Conservation (phyloP, 345 rosid genomes). For the Syzygium aromaticum region DNA sequence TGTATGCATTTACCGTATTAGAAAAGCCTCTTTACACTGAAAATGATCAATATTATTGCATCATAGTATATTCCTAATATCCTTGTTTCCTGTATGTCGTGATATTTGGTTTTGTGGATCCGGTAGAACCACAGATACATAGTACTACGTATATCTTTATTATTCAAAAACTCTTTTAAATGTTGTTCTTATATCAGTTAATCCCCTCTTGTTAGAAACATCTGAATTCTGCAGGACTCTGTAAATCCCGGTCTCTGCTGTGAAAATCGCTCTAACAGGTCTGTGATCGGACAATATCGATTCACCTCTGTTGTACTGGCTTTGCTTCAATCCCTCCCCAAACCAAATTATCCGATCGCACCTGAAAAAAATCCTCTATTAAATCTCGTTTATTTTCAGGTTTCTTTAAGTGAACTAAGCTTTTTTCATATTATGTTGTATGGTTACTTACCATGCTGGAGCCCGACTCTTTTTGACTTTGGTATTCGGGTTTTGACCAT, state of each 20-base stretch:
- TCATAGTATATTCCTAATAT: background rate
- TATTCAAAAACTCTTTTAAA: background rate
- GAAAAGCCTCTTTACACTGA: background rate
- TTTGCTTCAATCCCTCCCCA: conserved; percentile 21
- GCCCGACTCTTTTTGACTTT: background rate
- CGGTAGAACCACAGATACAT: background rate
- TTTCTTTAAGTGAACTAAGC: background rate
- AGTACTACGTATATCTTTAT: background rate
- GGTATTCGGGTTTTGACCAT: background rate
- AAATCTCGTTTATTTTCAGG: background rate
- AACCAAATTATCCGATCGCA: conserved; percentile 31
- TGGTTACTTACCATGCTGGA: background rate
- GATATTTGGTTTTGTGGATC: background rate
- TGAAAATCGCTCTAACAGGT: conserved; percentile 19
- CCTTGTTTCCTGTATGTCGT: background rate
- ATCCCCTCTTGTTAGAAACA: background rate
- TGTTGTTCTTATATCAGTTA: background rate
- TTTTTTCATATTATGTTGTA: background rate
- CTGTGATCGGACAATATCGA: conserved; percentile 24
- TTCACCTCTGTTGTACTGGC: conserved; percentile 15
- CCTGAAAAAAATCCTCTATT: conserved; percentile 5
- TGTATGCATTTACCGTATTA: background rate
- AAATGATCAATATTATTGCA: background rate
- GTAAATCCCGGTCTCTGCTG: conserved; percentile 2
- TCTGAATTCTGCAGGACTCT: background rate